Percentiles rank a stretch among this genome's conserved stretches.
These are phyloP conservation scores for Pseudodiploospora longispora DNA, from an alignment of 2,329 filamentous ascomycete species.

Conservation along the genomic window DNA sequence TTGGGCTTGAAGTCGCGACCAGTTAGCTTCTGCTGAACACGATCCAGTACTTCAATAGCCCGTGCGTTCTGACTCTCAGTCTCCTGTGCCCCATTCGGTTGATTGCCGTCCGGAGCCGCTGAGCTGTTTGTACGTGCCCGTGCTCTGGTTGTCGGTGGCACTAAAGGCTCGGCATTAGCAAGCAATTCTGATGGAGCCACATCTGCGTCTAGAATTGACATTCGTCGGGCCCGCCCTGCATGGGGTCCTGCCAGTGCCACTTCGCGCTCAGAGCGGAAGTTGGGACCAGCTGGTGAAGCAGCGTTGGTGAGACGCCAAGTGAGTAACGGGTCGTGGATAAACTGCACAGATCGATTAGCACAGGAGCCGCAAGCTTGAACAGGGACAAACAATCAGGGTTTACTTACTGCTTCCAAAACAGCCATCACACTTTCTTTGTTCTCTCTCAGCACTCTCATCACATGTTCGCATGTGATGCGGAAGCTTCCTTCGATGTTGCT, in stretches of 20 bases:
- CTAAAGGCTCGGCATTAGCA: slow-evolving; percentile 35
- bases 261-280: slow-evolving; percentile 56
- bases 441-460: slow-evolving; percentile 91
- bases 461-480: slow-evolving; percentile 94
- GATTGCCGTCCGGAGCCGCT: slow-evolving; percentile 26
- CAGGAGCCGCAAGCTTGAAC: too few relatives aligned
- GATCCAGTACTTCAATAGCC: slow-evolving; percentile 81
- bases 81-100: slow-evolving; percentile 35
- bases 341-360: slow-evolving; percentile 43
- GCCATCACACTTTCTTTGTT: slow-evolving; percentile 99
- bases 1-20: slow-evolving; percentile 83
- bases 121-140: slow-evolving; percentile 56
- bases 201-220: slow-evolving; percentile 61
- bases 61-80: slow-evolving; percentile 86
- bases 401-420: slow-evolving; percentile 84
- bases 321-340: slow-evolving; percentile 97
- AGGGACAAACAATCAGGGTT: background rate
- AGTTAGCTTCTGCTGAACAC: slow-evolving; percentile 92
- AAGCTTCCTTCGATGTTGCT: slow-evolving; percentile 99
- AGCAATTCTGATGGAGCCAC: slow-evolving; percentile 52
- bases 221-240: slow-evolving; percentile 49
- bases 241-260: slow-evolving; percentile 40
- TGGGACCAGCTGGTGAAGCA: slow-evolving; percentile 55
- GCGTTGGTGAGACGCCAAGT: slow-evolving; percentile 81
- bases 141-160: slow-evolving; percentile 38